These are phyloP conservation scores for Blastocrithidia nonstop DNA, from an alignment of 208 protist genomes.

Conservation along the genomic window DNA sequence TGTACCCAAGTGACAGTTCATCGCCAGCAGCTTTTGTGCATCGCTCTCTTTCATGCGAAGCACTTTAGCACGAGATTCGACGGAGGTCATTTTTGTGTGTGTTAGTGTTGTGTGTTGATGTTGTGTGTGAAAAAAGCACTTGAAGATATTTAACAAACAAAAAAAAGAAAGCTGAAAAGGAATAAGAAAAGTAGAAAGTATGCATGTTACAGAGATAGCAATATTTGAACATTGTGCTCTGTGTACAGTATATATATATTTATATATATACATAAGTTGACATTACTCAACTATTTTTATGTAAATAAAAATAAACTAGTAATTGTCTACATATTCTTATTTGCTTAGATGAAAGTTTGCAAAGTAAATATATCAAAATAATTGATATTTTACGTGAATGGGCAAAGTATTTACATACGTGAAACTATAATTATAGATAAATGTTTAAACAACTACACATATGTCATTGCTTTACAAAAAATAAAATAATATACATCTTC, in stretches of 20 bases:
- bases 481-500: neutral
- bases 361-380: too few relatives aligned
- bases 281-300: too few relatives aligned
- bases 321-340: too few relatives aligned
- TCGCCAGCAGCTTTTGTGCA: constrained; percentile 94
- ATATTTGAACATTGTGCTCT: neutral
- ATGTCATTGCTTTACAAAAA: neutral
- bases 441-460: neutral
- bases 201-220: neutral
- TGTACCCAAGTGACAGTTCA: constrained; percentile 91
- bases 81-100: constrained; percentile 2
- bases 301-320: too few relatives aligned
- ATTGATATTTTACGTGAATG: too few relatives aligned
- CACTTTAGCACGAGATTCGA: constrained; percentile 59
- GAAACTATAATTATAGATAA: too few relatives aligned
- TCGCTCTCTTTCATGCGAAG: constrained; percentile 83
- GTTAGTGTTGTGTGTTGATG: constrained; percentile 15
- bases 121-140: constrained; percentile 16
- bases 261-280: constrained; percentile 1
- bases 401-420: too few relatives aligned
- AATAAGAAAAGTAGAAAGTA: constrained; percentile 3
- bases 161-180: neutral
- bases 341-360: too few relatives aligned
- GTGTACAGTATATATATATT: neutral
- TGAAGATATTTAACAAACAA: constrained; percentile 3